Base-by-base conservation (phyloP, 2,329 filamentous ascomycete genomes). In the Bertia moriformis region DNA sequence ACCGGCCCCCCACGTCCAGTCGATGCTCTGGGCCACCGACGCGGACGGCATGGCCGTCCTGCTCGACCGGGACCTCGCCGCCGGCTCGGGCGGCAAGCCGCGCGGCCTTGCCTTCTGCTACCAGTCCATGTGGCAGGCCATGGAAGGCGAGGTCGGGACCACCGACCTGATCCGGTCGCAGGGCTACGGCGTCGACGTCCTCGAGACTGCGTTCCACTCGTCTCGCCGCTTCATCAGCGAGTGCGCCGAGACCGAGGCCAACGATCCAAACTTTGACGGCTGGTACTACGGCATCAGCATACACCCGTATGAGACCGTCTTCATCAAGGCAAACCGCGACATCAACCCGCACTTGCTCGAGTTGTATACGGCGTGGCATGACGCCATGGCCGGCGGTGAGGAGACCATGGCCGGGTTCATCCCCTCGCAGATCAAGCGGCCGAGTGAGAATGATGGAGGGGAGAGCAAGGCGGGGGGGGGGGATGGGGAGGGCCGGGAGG, bases 11-110 rank as follows among this genome's bases (percentile, higher is more conserved):
- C 57, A 60, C 43, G 44, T 60, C 2, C 56, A 61, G 44, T 54
- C 56, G 30, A 59, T 57, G 52, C 51, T 61, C 38, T 55, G 50
- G 46, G 56, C 58, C 7, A 62, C 59, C 4, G 58, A 62, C 48
- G 38, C 44, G 13, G 43, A 52, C n/a, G 60, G 59, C 45, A 58
- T 62, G 42, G 44, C 46, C 5, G 37, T 58, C 18, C 46, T 62
- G 1, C 51, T 62, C 20, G 46, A 58, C 44, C 51, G 51, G 3
- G 4, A 48, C 46, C 3, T 20, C 42, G 2, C 43, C 46, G 19
- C 39, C 41, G 4, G 39, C 42, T 13, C 10, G 14, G 7, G 40
- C 15, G 30, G 42, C 14, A 51, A 52, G 37, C 43, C 47, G 3
- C 50, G 55, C 22, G 56, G 48, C 2, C 44, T 57, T 14, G 45